These are phyloP conservation scores for Malassezia furfur DNA, from an alignment of 1,284 basidiomycete genomes.

Conservation along the genomic window DNA sequence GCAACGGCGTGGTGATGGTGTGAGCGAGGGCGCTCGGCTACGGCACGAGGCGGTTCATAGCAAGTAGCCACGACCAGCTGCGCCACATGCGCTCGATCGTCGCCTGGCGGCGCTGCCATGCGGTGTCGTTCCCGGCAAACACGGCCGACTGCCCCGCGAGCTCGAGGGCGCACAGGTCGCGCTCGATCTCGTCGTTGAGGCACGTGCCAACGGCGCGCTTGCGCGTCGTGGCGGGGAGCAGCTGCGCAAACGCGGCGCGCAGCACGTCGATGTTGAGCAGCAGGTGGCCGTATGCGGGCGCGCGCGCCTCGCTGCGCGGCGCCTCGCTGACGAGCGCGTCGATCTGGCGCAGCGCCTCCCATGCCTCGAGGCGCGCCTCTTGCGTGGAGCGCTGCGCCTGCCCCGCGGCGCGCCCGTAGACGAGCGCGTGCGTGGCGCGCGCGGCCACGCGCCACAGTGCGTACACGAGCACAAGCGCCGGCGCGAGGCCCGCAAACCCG, in stretches of 20 bases:
- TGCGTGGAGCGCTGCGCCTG: background rate
- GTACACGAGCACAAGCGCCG: slow-evolving; percentile 73
- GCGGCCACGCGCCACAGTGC: slow-evolving; percentile 48
- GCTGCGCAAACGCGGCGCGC: slow-evolving; percentile 51
- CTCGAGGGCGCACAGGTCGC: slow-evolving; percentile 76
- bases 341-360: slow-evolving; percentile 28
- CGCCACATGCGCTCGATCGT: slow-evolving; percentile 85
- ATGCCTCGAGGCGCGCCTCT: slow-evolving; percentile 9
- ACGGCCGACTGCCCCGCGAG: slow-evolving; percentile 45
- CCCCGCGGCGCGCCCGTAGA: slow-evolving; percentile 21
- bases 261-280: slow-evolving; percentile 64
- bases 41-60: background rate
- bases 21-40: slow-evolving; percentile 6
- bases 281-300: slow-evolving; percentile 59
- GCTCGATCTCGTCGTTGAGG: slow-evolving; percentile 66
- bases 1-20: slow-evolving; percentile 45
- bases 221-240: slow-evolving; percentile 19
- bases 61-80: slow-evolving; percentile 55
- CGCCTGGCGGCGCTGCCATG: slow-evolving; percentile 10
- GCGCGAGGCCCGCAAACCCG: slow-evolving; percentile 91
- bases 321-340: slow-evolving; percentile 39
- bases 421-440: slow-evolving; percentile 49
- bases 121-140: slow-evolving; percentile 1
- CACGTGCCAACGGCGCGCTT: slow-evolving; percentile 45
- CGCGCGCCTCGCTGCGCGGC: background rate